phyloP scores from a whole-genome alignment of 1,139 yeast genomes.

The Blastobotrys aristatus region DNA sequence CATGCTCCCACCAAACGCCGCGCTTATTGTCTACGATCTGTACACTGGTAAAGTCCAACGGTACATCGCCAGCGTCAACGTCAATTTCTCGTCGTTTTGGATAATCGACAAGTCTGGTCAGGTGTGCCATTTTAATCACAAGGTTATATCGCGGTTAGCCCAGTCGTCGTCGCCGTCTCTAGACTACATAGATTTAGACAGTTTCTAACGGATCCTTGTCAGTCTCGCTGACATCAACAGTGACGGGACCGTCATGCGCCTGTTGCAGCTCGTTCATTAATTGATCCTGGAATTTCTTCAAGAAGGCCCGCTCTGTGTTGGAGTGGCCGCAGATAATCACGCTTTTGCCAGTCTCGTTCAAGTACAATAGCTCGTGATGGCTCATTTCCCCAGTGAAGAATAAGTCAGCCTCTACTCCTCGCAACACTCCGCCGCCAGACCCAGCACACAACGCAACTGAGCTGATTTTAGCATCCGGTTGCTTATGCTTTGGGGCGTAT shows the following conservation, averaged over 20 bases:
- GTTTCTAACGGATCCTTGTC: constrained; percentile 55
- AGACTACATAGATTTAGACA: constrained; percentile 23
- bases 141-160: not conserved
- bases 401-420: constrained; percentile 65
- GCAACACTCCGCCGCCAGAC: constrained; percentile 72
- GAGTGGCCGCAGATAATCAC: constrained; percentile 83
- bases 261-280: constrained; percentile 40
- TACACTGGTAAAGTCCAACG: not conserved
- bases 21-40: not conserved
- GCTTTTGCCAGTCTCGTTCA: constrained; percentile 66
- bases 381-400: constrained; percentile 89
- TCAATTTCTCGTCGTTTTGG: not conserved
- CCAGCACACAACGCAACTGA: constrained; percentile 92
- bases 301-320: constrained; percentile 86
- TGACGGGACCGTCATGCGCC: constrained; percentile 34
- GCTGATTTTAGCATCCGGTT: constrained; percentile 24
- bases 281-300: constrained; percentile 48
- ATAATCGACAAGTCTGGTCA: not conserved
- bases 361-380: constrained; percentile 79
- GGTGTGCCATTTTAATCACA: not conserved
- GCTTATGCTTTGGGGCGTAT: constrained; percentile 34
- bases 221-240: constrained; percentile 44
- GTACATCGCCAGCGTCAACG: not conserved
- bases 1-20: not conserved
- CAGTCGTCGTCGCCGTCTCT: not conserved